phyloP scores from a whole-genome alignment of 441 rosid genomes.

The Aquilaria agallochum region DNA sequence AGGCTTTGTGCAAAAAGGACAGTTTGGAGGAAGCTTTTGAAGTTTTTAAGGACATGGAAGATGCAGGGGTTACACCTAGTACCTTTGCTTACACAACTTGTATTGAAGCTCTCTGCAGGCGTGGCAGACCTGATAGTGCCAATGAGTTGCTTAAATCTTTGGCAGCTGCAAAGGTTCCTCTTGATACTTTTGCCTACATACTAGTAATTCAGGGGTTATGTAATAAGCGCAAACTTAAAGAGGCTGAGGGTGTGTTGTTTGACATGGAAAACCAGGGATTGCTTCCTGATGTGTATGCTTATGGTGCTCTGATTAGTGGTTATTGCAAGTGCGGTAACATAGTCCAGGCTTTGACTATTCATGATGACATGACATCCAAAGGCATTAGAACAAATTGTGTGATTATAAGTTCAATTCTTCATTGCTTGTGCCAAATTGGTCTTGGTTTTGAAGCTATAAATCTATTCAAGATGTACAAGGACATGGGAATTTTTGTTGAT shows the following conservation, averaged over 20 bases:
- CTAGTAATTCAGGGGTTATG: conserved; percentile 57
- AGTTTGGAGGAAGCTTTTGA: conserved; percentile 38
- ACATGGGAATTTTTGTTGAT: conserved; percentile 43
- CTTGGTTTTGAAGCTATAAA: conserved; percentile 31
- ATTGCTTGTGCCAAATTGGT: conserved; percentile 44
- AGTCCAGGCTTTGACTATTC: conserved; percentile 36
- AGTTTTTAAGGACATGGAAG: conserved; percentile 43
- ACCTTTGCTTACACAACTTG: conserved; percentile 47
- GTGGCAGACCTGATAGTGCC: conserved; percentile 36
- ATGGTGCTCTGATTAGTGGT: conserved; percentile 40
- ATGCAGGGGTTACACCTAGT: conserved; percentile 31
- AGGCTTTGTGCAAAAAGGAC: conserved; percentile 58
- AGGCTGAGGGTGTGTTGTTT: conserved; percentile 43
- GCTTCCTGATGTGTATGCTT: conserved; percentile 37
- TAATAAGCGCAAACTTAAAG: conserved; percentile 45
- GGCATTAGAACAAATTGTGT: conserved; percentile 57
- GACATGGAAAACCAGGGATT: conserved; percentile 49
- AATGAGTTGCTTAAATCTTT: conserved; percentile 26
- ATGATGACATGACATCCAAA: conserved; percentile 38
- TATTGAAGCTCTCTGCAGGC: conserved; percentile 61
- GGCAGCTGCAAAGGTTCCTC: conserved; percentile 23
- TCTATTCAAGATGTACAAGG: conserved; percentile 35
- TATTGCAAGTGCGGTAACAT: conserved; percentile 43
- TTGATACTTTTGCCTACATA: conserved; percentile 33
- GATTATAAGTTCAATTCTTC: conserved; percentile 48